phyloP scores from a whole-genome alignment of 2,329 filamentous ascomycete genomes.

The Clonostachys chloroleuca region DNA sequence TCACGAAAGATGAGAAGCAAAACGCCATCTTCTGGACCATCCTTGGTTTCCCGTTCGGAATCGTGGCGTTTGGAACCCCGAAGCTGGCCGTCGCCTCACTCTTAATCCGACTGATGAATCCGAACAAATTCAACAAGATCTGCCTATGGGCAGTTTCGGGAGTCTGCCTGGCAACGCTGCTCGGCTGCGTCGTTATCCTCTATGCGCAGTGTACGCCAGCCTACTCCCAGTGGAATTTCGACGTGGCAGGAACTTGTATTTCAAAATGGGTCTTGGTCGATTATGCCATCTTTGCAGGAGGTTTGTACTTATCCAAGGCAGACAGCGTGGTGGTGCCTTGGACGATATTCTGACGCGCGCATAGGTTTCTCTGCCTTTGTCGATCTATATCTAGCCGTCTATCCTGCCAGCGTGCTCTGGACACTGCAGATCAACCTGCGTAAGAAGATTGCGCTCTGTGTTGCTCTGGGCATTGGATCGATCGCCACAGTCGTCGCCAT shows the following conservation, averaged over 20 bases:
- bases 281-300: slow-evolving; percentile 31
- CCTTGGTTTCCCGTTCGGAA: slow-evolving; percentile 25
- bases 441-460: slow-evolving; percentile 32
- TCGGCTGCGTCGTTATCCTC: slow-evolving; percentile 26
- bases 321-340: background rate
- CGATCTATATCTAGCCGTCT: slow-evolving; percentile 35
- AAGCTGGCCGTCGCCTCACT: slow-evolving; percentile 34
- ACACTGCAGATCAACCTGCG: slow-evolving; percentile 26
- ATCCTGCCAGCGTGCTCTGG: slow-evolving; percentile 28
- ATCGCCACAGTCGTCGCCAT: slow-evolving; percentile 21
- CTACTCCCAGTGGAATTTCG: slow-evolving; percentile 30
- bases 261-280: slow-evolving; percentile 25
- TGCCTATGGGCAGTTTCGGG: slow-evolving; percentile 28
- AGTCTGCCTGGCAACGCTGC: slow-evolving; percentile 18
- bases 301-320: slow-evolving; percentile 14
- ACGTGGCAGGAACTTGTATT: slow-evolving; percentile 25
- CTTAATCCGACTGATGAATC: slow-evolving; percentile 29
- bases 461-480: slow-evolving; percentile 30
- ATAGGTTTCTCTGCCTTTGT: slow-evolving; percentile 24
- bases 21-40: slow-evolving; percentile 21
- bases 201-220: slow-evolving; percentile 35
- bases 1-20: slow-evolving; percentile 4
- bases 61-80: slow-evolving; percentile 30
- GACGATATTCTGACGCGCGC: background rate
- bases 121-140: slow-evolving; percentile 18